These are phyloP conservation scores for Xylaria acuta DNA, from an alignment of 495 filamentous ascomycete species.

Conservation along the genomic window DNA sequence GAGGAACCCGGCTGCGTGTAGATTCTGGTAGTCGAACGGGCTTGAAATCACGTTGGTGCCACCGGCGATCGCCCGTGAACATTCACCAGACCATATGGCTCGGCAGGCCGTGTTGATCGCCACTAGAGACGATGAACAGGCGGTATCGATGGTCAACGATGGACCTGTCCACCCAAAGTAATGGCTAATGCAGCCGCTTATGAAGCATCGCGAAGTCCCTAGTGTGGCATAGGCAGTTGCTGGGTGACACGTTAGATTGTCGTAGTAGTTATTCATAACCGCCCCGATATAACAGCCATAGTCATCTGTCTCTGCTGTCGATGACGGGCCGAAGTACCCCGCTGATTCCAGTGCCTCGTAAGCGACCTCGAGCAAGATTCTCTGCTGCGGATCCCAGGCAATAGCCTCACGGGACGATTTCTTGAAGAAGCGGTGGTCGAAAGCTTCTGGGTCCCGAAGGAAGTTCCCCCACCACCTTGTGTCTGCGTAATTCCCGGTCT, in stretches of 20 bases:
- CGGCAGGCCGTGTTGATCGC: conserved; percentile 53
- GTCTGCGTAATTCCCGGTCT: conserved; percentile 34
- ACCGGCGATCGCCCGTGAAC: conserved; percentile 46
- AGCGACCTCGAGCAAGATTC: conserved; percentile 54
- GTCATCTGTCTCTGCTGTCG: conserved; percentile 40
- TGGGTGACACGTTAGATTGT: conserved; percentile 40
- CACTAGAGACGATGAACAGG: conserved; percentile 56
- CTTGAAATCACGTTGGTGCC: conserved; percentile 42
- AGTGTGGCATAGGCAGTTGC: conserved; percentile 36
- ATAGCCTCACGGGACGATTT: conserved; percentile 51
- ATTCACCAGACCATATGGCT: conserved; percentile 49
- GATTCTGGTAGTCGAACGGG: conserved; percentile 39
- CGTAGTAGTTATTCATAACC: conserved; percentile 38
- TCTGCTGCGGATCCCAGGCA: conserved; percentile 60
- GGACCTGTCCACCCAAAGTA: conserved; percentile 60
- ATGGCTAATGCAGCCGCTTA: conserved; percentile 41
- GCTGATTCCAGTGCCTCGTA: conserved; percentile 54
- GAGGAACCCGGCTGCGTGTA: conserved; percentile 50
- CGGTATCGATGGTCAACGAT: conserved; percentile 58
- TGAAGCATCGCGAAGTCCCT: conserved; percentile 35
- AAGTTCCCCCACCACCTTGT: conserved; percentile 41
- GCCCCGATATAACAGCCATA: conserved; percentile 45
- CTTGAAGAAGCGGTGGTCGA: conserved; percentile 52
- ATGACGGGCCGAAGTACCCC: conserved; percentile 29
- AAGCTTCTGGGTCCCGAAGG: conserved; percentile 38